Evolutionary conservation across 768 basidiomycete species (phyloP), one percentile per base, ranked within the genome.

Genomic region (Coprinopsis sp.): DNA sequence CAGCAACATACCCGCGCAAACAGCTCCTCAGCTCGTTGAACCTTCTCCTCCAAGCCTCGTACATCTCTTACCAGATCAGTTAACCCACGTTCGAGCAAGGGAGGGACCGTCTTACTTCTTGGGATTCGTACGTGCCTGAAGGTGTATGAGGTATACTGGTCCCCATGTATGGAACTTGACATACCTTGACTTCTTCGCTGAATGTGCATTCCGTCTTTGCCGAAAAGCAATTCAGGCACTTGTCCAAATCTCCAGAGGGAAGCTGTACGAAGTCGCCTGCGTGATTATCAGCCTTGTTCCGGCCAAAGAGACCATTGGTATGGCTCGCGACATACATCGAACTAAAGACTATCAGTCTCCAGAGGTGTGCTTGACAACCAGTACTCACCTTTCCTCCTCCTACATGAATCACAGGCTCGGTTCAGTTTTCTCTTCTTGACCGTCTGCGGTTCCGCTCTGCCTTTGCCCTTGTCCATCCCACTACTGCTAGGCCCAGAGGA

Each of bases 341-440:
- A 48, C 47, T 47, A 30, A 21, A 33, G 8, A 6, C 33, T 23
- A 33, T 14, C 22, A 18, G 16, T 31, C 28, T 30, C 18, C 29
- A 13, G 16, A 10, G 24, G 33, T 19, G 12, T 31, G 22, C 39
- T 27, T 21, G 29, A 7, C 25, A 36, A 27, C 24, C 3, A 12
- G 29, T 7, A n/a, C 67, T 71, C 37, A 79, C 82, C 77, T 63
- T 88, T 90, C 71, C 85, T 86, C 45, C 75, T 69, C 54, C 84
- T 73, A 64, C 87, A 89, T 5, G 78, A 65, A 57, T 87, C 85
- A 64, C 86, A 89, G 13, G 84, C 84, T 28, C 84, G 72, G 50
- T 77, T 78, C 31, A 81, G 75, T 52, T 76, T 69, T 28, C 79
- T 64, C 59, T 79, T 81, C 68, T 82, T 83, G 6, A 47, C 46